Conservation (phyloP, 2,329 filamentous ascomycete species). For the Ceratocystis diversiconidia region DNA sequence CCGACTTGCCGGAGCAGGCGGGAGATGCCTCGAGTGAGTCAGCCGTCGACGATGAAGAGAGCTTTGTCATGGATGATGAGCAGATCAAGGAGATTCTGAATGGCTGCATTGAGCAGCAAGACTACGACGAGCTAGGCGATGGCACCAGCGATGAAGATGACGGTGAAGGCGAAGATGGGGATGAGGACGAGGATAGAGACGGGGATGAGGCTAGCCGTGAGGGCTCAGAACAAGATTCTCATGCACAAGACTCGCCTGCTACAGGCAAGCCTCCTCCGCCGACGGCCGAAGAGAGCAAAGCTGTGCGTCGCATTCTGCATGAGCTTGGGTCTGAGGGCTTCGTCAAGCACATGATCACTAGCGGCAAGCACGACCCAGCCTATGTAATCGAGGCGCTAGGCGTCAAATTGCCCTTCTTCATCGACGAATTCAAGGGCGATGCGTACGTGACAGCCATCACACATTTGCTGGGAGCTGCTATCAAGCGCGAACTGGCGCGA, state of each 20-base stretch:
- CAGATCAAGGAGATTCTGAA: slow-evolving; percentile 18
- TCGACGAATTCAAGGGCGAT: slow-evolving; percentile 8
- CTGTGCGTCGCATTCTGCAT: slow-evolving; percentile 12
- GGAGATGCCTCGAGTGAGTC: not conserved
- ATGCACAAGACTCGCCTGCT: not conserved
- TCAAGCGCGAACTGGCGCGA: slow-evolving; percentile 68
- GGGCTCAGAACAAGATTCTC: too few relatives aligned
- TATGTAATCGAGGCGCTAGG: slow-evolving; percentile 13
- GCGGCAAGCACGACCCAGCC: not conserved
- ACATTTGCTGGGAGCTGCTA: slow-evolving; percentile 54
- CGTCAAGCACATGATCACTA: slow-evolving; percentile 3
- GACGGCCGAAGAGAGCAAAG: not conserved
- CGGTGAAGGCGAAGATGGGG: not conserved
- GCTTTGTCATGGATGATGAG: slow-evolving; percentile 7
- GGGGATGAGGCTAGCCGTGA: not conserved
- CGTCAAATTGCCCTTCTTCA: slow-evolving; percentile 9
- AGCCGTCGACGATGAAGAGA: slow-evolving; percentile 4
- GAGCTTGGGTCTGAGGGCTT: slow-evolving; percentile 11
- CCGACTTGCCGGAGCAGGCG: not conserved
- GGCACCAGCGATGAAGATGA: not conserved
- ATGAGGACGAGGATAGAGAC: not conserved
- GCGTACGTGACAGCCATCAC: slow-evolving; percentile 6
- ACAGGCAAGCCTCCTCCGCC: not conserved
- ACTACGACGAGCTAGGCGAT: not conserved
- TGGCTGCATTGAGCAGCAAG: slow-evolving; percentile 13